These are phyloP conservation scores for Magnusiomyces suaveolens DNA, from an alignment of 1,139 yeast species.

Conservation along the genomic window DNA sequence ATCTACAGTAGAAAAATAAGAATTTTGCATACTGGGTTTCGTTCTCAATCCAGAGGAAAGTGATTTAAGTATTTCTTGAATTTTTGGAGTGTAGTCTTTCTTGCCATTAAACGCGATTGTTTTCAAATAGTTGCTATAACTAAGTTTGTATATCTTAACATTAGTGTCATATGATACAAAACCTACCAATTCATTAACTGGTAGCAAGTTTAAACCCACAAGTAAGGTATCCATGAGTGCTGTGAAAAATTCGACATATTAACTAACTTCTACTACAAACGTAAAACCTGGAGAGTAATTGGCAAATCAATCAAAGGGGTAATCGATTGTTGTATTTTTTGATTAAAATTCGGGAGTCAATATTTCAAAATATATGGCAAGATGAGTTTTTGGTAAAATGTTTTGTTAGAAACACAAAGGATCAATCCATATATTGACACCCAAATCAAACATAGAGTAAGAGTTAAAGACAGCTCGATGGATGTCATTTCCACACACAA, in stretches of 20 bases:
- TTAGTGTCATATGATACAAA: slow-evolving; percentile 58
- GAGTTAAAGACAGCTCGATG: slow-evolving; percentile 59
- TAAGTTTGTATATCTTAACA: slow-evolving; percentile 52
- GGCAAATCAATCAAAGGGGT: slow-evolving; percentile 40
- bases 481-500: slow-evolving; percentile 40
- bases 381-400: slow-evolving; percentile 36
- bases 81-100: slow-evolving; percentile 44
- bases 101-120: slow-evolving; percentile 48
- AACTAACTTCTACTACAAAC: slow-evolving; percentile 60
- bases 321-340: slow-evolving; percentile 49
- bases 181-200: slow-evolving; percentile 39
- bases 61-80: slow-evolving; percentile 48
- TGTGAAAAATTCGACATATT: slow-evolving; percentile 40
- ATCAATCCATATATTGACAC: slow-evolving; percentile 51
- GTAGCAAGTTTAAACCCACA: slow-evolving; percentile 47
- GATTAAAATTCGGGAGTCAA: slow-evolving; percentile 32
- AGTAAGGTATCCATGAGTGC: slow-evolving; percentile 49
- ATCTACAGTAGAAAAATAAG: slow-evolving; percentile 14
- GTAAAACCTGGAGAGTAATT: slow-evolving; percentile 41
- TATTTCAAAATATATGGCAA: slow-evolving; percentile 19
- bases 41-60: slow-evolving; percentile 35
- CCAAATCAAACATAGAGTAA: slow-evolving; percentile 37
- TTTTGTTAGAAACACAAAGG: slow-evolving; percentile 51
- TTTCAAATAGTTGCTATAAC: slow-evolving; percentile 30
- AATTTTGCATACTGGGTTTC: slow-evolving; percentile 7